Percentiles rank a stretch among this genome's conserved stretches.
Evolutionary conservation across 2,329 filamentous ascomycete genomes (phyloP).

Genomic region (Colletotrichum magnum): DNA sequence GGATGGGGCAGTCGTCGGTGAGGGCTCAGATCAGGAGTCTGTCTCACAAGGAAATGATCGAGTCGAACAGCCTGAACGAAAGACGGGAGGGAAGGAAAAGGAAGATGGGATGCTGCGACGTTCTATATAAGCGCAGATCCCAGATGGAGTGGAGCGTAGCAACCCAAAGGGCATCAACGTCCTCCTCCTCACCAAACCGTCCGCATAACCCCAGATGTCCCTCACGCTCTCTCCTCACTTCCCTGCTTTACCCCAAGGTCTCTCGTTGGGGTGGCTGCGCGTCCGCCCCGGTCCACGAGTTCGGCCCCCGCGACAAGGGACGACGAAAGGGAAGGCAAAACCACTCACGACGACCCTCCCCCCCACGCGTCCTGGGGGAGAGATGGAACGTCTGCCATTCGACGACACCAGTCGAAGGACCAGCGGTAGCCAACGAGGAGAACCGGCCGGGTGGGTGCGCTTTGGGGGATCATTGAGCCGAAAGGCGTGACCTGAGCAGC

Average conservation of each 20-base stretch:
- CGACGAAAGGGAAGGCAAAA: slow-evolving; percentile 12
- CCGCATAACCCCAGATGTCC: slow-evolving; percentile 23
- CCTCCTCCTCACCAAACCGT: background rate
- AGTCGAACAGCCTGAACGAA: slow-evolving; percentile 8
- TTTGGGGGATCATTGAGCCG: slow-evolving; percentile 35
- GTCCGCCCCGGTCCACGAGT: slow-evolving; percentile 11
- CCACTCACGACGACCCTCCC: background rate
- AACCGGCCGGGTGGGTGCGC: slow-evolving; percentile 4
- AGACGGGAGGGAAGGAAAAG: background rate
- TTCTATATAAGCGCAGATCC: slow-evolving; percentile 27
- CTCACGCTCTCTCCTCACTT: slow-evolving; percentile 26
- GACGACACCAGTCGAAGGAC: background rate
- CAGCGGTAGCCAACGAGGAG: slow-evolving; percentile 1
- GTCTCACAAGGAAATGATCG: background rate
- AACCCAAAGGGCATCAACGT: background rate
- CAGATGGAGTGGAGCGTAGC: slow-evolving; percentile 6
- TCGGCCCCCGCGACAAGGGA: slow-evolving; percentile 33
- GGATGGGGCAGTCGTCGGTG: background rate
- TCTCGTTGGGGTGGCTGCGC: slow-evolving; percentile 16
- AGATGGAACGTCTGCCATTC: slow-evolving; percentile 14
- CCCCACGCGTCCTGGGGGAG: slow-evolving; percentile 11
- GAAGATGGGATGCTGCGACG: slow-evolving; percentile 1
- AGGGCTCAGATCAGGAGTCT: background rate
- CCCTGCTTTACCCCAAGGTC: slow-evolving; percentile 21
- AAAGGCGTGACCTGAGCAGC: slow-evolving; percentile 11